Conservation (phyloP, 2,329 filamentous ascomycete genomes). For the Bimuria novae-zelandiae region DNA sequence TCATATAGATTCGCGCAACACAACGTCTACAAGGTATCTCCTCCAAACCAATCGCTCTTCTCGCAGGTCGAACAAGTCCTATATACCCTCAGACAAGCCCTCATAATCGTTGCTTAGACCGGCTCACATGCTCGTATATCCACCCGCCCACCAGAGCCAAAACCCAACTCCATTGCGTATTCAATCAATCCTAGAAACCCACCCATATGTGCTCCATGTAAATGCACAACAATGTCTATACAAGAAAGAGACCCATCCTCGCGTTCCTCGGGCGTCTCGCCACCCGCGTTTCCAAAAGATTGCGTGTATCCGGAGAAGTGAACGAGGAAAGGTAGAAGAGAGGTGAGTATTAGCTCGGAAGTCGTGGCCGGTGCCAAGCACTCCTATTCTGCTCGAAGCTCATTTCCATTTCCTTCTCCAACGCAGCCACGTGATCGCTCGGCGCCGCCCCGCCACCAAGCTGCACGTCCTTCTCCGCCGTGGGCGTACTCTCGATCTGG, state of each 20-base stretch:
- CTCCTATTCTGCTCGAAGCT: conserved; percentile 26
- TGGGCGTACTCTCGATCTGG: conserved; percentile 52
- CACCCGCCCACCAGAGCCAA: background rate
- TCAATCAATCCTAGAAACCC: background rate
- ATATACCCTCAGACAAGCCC: too few relatives aligned
- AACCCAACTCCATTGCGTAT: background rate
- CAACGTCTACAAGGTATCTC: too few relatives aligned
- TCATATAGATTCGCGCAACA: too few relatives aligned
- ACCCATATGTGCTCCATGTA: background rate
- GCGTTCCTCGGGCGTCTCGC: too few relatives aligned
- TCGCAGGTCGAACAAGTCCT: too few relatives aligned
- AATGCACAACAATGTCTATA: background rate
- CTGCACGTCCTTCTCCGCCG: conserved; percentile 44
- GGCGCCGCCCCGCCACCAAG: conserved; percentile 22
- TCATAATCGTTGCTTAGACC: too few relatives aligned
- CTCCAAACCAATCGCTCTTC: too few relatives aligned
- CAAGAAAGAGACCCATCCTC: background rate
- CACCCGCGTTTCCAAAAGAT: too few relatives aligned
- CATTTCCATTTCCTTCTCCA: conserved; percentile 41
- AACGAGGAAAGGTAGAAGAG: background rate
- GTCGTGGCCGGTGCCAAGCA: conserved; percentile 12
- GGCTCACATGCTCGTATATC: background rate
- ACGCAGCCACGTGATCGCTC: conserved; percentile 14
- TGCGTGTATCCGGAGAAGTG: too few relatives aligned
- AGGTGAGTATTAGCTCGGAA: conserved; percentile 3